Evolutionary conservation across 2,329 filamentous ascomycete genomes (phyloP).

Genomic region (Pleomassaria siparia): DNA sequence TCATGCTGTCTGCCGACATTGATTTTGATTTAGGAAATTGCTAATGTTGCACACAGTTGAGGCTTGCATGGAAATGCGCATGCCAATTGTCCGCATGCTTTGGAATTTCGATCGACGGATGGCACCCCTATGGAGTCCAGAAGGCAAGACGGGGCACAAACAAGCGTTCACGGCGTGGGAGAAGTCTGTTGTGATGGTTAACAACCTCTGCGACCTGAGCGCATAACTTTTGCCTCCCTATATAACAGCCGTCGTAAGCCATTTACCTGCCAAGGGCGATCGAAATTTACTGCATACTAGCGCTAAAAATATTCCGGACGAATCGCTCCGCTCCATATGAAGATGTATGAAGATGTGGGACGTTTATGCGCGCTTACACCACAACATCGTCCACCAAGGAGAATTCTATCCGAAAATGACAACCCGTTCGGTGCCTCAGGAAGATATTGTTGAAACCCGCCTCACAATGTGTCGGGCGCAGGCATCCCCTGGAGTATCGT

Average conservation of each 20-base stretch:
- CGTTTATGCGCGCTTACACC: background rate
- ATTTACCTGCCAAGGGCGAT: background rate
- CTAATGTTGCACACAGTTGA: conserved; percentile 17
- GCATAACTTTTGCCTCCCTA: conserved; percentile 1
- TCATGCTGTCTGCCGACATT: background rate
- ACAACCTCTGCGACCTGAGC: conserved; percentile 5
- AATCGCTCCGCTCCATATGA: background rate
- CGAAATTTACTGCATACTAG: background rate
- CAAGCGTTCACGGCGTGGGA: conserved; percentile 15
- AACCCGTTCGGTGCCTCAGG: background rate
- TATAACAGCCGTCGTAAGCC: conserved; percentile 1
- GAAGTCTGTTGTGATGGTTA: conserved; percentile 10
- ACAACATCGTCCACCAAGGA: conserved; percentile 1
- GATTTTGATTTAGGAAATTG: background rate
- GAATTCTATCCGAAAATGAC: conserved; percentile 5
- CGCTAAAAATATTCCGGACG: background rate
- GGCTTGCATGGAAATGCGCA: conserved; percentile 40
- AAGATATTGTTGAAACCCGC: conserved; percentile 1
- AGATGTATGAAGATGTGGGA: background rate
- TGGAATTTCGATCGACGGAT: conserved; percentile 39
- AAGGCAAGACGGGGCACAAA: conserved; percentile 17
- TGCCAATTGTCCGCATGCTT: conserved; percentile 41
- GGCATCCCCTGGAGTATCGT: background rate
- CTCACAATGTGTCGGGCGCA: background rate
- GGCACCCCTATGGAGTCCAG: conserved; percentile 17